phyloP scores from a whole-genome alignment of 2,329 filamentous ascomycete genomes.

The Amesomyces nigricolor region DNA sequence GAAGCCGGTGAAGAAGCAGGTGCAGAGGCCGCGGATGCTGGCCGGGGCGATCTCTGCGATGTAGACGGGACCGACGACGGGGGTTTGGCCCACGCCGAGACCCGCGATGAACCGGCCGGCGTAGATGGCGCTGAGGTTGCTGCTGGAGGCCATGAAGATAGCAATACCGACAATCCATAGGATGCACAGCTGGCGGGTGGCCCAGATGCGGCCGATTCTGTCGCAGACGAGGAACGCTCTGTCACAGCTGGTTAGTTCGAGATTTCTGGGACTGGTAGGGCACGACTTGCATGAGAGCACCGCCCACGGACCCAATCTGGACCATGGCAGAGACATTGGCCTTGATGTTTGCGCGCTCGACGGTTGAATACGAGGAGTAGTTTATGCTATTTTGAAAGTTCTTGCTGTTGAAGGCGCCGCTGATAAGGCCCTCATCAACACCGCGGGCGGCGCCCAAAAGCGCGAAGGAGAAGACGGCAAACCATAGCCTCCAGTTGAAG shows the following conservation, averaged over 20 bases:
- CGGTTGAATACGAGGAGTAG: slow-evolving; percentile 46
- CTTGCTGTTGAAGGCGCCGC: slow-evolving; percentile 62
- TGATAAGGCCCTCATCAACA: slow-evolving; percentile 75
- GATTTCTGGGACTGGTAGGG: too few relatives aligned
- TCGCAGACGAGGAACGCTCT: slow-evolving; percentile 56
- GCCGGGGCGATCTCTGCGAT: slow-evolving; percentile 67
- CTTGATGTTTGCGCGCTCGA: slow-evolving; percentile 61
- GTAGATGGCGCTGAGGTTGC: slow-evolving; percentile 53
- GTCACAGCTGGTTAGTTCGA: background rate
- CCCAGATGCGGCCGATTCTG: slow-evolving; percentile 57
- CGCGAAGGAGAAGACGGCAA: slow-evolving; percentile 66
- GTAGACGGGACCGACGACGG: slow-evolving; percentile 64
- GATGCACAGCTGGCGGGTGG: slow-evolving; percentile 51
- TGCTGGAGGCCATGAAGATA: slow-evolving; percentile 52
- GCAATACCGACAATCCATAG: slow-evolving; percentile 54
- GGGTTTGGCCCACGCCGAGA: slow-evolving; percentile 60
- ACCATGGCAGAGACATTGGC: slow-evolving; percentile 78
- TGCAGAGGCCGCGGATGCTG: slow-evolving; percentile 66
- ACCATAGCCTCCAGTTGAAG: slow-evolving; percentile 75
- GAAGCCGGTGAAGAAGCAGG: slow-evolving; percentile 62
- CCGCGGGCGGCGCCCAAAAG: slow-evolving; percentile 72
- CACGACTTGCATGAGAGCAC: slow-evolving; percentile 40
- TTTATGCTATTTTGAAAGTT: slow-evolving; percentile 57
- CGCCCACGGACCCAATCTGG: slow-evolving; percentile 68
- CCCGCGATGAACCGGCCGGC: slow-evolving; percentile 62